Conservation (phyloP, 2,329 filamentous ascomycete species). For the Penicillium nordicum region DNA sequence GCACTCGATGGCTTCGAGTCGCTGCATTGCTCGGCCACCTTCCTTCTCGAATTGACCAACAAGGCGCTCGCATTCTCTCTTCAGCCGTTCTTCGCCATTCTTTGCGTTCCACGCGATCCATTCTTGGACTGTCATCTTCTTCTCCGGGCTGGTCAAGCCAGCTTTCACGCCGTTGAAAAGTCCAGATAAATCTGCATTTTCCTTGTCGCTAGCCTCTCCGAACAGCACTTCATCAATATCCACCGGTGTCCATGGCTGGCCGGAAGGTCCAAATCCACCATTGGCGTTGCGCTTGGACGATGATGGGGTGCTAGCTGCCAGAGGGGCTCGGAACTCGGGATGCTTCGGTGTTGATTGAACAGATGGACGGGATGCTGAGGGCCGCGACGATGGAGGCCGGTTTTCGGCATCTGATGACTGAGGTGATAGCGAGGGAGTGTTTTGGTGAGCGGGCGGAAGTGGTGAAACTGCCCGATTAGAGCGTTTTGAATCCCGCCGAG, state of each 20-base stretch:
- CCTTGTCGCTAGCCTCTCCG: conserved; percentile 38
- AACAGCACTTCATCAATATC: conserved; percentile 67
- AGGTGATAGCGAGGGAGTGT: conserved; percentile 63
- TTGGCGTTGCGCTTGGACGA: conserved; percentile 59
- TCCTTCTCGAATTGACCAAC: conserved; percentile 81
- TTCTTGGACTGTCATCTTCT: conserved; percentile 86
- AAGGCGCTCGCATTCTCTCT: conserved; percentile 75
- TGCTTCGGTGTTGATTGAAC: conserved; percentile 34
- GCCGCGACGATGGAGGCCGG: conserved; percentile 66
- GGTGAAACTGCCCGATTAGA: conserved; percentile 26
- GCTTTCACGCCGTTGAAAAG: conserved; percentile 54
- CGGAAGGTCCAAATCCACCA: conserved; percentile 52
- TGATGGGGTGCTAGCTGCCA: conserved; percentile 50
- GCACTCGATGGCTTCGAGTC: conserved; percentile 68
- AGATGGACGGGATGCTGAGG: conserved; percentile 46
- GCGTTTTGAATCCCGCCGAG: conserved; percentile 8
- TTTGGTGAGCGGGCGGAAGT: conserved; percentile 34
- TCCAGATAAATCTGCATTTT: conserved; percentile 50
- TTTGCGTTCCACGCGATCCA: conserved; percentile 83
- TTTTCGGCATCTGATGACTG: conserved; percentile 81
- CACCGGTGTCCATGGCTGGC: conserved; percentile 65
- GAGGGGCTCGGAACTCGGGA: conserved; percentile 39
- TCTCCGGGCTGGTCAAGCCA: conserved; percentile 70
- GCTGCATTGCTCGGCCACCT: conserved; percentile 71
- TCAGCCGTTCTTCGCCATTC: conserved; percentile 74